A percentile compares a stretch with the other conserved stretches of the same genome.
phyloP scores from a whole-genome alignment of 805 yeast species.

The Hermanozyma aechmeae region DNA sequence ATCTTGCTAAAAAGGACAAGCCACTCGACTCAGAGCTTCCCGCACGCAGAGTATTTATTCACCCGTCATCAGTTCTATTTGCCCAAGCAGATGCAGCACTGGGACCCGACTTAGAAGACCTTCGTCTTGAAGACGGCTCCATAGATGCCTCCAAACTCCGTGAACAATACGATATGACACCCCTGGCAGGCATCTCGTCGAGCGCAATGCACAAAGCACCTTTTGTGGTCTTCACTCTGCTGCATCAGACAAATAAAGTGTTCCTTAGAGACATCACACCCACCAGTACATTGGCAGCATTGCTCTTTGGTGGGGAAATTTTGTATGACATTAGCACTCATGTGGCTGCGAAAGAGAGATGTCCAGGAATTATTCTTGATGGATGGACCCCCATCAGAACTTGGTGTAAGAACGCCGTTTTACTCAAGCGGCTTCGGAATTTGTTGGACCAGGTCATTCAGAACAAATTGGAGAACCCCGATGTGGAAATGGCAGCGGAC shows the following conservation, averaged over 20 bases:
- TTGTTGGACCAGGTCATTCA: constrained; percentile 63
- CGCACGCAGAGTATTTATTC: constrained; percentile 67
- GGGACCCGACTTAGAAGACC: constrained; percentile 11
- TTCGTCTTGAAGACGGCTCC: constrained; percentile 32
- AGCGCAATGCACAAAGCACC: constrained; percentile 35
- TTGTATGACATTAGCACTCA: constrained; percentile 42
- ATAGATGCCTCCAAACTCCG: constrained; percentile 22
- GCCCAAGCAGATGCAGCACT: constrained; percentile 15
- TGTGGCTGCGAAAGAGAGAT: constrained; percentile 36
- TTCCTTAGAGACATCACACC: constrained; percentile 77
- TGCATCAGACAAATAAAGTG: constrained; percentile 57
- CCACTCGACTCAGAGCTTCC: constrained; percentile 29
- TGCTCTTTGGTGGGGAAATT: constrained; percentile 76
- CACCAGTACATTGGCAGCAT: constrained; percentile 55
- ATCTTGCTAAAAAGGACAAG: constrained; percentile 4
- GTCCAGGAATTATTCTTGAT: constrained; percentile 81
- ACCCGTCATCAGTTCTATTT: constrained; percentile 78
- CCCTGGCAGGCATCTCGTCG: constrained; percentile 19
- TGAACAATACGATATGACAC: constrained; percentile 32
- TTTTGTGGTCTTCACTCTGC: constrained; percentile 54
- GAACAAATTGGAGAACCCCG: constrained; percentile 39
- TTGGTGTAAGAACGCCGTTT: constrained; percentile 90
- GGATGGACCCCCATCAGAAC: constrained; percentile 86
- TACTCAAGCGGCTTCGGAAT: constrained; percentile 59
- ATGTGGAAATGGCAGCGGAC: constrained; percentile 8